Evolutionary conservation across 768 basidiomycete genomes (phyloP).

Genomic region (Dentipellis fragilis): DNA sequence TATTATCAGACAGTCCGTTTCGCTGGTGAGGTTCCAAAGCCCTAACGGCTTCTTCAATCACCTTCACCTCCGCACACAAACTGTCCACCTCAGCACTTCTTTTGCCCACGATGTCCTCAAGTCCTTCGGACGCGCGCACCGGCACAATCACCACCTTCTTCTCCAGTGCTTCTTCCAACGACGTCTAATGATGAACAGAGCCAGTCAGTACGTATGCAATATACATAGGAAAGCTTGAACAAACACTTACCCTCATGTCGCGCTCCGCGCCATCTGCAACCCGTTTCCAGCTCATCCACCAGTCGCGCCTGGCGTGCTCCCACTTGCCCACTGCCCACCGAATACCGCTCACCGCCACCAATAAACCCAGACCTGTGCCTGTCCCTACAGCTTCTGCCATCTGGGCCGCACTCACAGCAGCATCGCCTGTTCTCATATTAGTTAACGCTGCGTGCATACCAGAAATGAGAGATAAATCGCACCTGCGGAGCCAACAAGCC

Average conservation of each 20-base stretch:
- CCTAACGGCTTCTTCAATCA: too few relatives aligned
- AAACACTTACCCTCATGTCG: conserved; percentile 15
- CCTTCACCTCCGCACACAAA: neutral
- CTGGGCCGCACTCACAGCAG: neutral
- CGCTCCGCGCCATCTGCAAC: conserved; percentile 19
- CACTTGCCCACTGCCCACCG: conserved; percentile 19
- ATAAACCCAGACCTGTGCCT: neutral
- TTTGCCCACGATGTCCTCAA: conserved; percentile 10
- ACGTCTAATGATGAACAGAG: neutral
- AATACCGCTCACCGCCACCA: conserved; percentile 8
- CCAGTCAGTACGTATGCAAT: neutral
- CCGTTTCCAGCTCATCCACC: conserved; percentile 20
- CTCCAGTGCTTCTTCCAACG: conserved; percentile 8
- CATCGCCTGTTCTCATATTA: neutral
- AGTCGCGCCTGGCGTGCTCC: conserved; percentile 18
- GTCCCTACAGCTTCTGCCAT: neutral
- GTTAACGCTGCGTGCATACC: too few relatives aligned
- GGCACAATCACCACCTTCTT: conserved; percentile 14
- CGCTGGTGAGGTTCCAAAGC: too few relatives aligned
- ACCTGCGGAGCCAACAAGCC: conserved; percentile 6
- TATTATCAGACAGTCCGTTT: too few relatives aligned
- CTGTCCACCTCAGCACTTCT: conserved; percentile 6
- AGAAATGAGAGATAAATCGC: neutral
- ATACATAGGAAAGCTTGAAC: neutral
- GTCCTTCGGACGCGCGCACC: conserved; percentile 8